These are phyloP conservation scores for Arthrobotrys sinensis DNA, from an alignment of 2,329 filamentous ascomycete species.

Conservation along the genomic window DNA sequence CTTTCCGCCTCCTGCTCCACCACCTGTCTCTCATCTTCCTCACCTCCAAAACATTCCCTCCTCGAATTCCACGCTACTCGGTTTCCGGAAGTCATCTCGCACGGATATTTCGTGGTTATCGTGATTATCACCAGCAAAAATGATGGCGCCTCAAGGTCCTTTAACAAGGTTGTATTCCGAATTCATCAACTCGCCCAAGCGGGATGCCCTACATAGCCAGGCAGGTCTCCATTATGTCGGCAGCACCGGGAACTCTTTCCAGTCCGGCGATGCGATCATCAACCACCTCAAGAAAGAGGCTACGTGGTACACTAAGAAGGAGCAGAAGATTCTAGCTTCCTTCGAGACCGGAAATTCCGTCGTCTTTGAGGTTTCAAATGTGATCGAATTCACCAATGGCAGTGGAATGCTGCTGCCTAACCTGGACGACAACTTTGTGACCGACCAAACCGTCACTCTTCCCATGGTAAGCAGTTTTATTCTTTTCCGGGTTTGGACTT, in stretches of 20 bases:
- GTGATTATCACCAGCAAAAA: conserved; percentile 44
- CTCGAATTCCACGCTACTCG: conserved; percentile 3
- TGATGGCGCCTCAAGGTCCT: conserved; percentile 49
- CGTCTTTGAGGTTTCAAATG: conserved; percentile 84
- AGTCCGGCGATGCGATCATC: conserved; percentile 81
- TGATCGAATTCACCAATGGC: conserved; percentile 83
- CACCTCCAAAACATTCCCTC: neutral
- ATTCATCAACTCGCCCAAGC: conserved; percentile 79
- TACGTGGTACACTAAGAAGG: conserved; percentile 84
- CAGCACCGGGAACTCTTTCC: conserved; percentile 80
- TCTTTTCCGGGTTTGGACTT: conserved; percentile 10
- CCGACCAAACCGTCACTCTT: conserved; percentile 83
- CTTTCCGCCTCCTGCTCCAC: neutral
- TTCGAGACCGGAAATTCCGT: conserved; percentile 81
- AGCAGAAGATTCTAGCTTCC: conserved; percentile 80
- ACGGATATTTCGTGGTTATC: conserved; percentile 3
- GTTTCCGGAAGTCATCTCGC: conserved; percentile 12
- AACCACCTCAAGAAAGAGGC: conserved; percentile 81
- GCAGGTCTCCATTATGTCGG: conserved; percentile 89
- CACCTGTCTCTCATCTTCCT: neutral
- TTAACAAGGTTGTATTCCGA: conserved; percentile 73
- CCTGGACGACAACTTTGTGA: conserved; percentile 93
- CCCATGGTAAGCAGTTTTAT: conserved; percentile 78
- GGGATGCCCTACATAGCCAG: conserved; percentile 76
- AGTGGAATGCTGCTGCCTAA: conserved; percentile 90